Base-by-base conservation (phyloP, 805 yeast genomes). In the Ogataea haglerorum region DNA sequence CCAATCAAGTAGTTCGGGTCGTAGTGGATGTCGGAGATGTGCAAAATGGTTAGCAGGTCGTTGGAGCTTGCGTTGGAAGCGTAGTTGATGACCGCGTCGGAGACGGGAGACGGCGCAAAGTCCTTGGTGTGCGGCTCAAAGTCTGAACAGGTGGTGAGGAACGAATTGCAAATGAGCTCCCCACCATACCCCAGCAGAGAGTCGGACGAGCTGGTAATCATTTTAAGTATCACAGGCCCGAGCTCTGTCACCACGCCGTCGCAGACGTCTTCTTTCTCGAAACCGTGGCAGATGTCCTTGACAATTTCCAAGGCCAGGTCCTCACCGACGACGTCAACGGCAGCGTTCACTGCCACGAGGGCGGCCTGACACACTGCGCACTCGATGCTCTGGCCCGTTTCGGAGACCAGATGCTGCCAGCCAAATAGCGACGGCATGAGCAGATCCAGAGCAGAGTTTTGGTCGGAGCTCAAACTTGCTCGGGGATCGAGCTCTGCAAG, bases 21-120 rank as follows among this genome's bases (percentile, higher is more conserved):
- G 21, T 32, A 32, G 19, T 32, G 35, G 15, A 32, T 32, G 10
- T 32, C 35, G 15, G 35, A 32, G 10, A 32, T 32, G 22, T 32
- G 35, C 9, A 32, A 15, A 22, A 32, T 10, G 2, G 35, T 32
- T 2, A 32, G 17, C n/a, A 21, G n/a, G 21, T 22, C 18, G 13
- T 17, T 10, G 18, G 35, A 21, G 9, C 17, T 21, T 5, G 35
- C n/a, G 18, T 21, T 22, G 27, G 14, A 16, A 8, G n/a, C 8
- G 35, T 32, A 32, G 17, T 32, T 32, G 12, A 13, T 14, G 12
- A 21, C 27, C 3, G 35, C 27, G 4, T n/a, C 17, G 13, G 35
- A 32, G 17, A 15, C 14, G 15, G 12, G n/a, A n/a, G 15, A 14
- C 7, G 27, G 15, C 7, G 35, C 13, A 15, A 32, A 32, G 10